A percentile compares a stretch with the other conserved stretches of the same genome.
phyloP scores from a whole-genome alignment of 2,329 filamentous ascomycete species.

The Claviceps sp. region DNA sequence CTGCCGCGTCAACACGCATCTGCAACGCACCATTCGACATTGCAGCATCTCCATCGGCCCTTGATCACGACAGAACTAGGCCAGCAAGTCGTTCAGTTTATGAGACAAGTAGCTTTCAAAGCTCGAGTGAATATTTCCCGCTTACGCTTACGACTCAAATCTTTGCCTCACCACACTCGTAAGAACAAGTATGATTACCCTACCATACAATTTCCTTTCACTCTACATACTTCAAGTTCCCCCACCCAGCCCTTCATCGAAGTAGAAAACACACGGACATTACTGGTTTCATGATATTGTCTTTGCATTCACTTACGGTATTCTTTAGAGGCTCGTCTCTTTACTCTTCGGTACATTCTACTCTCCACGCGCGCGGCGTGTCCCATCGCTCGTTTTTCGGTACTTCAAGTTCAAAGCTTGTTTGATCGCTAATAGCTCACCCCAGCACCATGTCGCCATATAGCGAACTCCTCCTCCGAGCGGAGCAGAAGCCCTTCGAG shows the following conservation, averaged over 20 bases:
- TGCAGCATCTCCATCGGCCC: not conserved
- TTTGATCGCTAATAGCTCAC: not conserved
- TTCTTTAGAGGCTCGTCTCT: too few species aligned
- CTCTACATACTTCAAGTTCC: too few species aligned
- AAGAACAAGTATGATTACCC: not conserved
- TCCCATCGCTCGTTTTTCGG: not conserved
- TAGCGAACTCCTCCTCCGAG: slow-evolving; percentile 35
- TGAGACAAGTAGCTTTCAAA: not conserved
- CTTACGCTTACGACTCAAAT: not conserved
- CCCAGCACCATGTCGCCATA: slow-evolving; percentile 15
- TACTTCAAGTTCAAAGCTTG: not conserved
- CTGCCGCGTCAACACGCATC: too few species aligned
- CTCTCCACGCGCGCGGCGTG: not conserved
- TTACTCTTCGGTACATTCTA: too few species aligned
- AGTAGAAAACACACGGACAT: too few species aligned
- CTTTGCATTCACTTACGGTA: too few species aligned
- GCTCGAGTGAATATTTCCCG: not conserved
- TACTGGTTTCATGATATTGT: too few species aligned
- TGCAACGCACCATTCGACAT: not conserved
- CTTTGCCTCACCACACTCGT: not conserved
- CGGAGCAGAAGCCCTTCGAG: slow-evolving; percentile 29
- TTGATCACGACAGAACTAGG: not conserved
- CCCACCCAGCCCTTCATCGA: too few species aligned
- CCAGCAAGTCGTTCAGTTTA: not conserved
- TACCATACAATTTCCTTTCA: not conserved